phyloP scores from a whole-genome alignment of 805 yeast genomes.

The Candida sphagnicola region DNA sequence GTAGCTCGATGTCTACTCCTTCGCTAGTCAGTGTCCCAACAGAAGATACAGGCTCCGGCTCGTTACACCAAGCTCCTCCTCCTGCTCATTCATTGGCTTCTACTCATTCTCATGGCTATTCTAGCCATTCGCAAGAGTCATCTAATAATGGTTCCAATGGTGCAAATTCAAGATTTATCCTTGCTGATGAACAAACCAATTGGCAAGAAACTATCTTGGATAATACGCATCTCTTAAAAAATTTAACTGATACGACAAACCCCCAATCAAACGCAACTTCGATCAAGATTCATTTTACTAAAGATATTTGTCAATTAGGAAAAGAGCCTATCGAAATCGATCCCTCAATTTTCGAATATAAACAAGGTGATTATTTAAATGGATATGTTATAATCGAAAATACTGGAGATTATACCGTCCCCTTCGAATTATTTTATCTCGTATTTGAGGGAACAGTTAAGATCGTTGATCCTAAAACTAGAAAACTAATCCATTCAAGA shows the following conservation, averaged over 20 bases:
- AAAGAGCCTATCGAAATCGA: constrained; percentile 24
- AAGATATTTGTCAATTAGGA: constrained; percentile 27
- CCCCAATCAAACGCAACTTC: constrained; percentile 21
- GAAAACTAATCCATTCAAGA: constrained; percentile 14
- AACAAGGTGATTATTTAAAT: constrained; percentile 62
- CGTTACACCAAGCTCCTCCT: background rate
- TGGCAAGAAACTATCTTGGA: constrained; percentile 39
- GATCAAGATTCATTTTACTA: constrained; percentile 28
- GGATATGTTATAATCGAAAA: constrained; percentile 52
- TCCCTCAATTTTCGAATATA: constrained; percentile 44
- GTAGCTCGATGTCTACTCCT: background rate
- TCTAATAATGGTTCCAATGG: background rate
- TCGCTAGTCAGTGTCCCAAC: background rate
- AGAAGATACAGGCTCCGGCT: constrained; percentile 4
- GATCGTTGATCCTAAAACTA: constrained; percentile 6
- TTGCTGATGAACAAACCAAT: constrained; percentile 31
- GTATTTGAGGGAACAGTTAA: constrained; percentile 47
- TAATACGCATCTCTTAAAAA: constrained; percentile 30
- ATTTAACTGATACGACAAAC: constrained; percentile 27
- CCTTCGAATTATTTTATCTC: constrained; percentile 61
- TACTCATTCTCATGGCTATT: background rate
- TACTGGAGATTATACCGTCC: constrained; percentile 34
- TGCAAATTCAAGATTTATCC: constrained; percentile 13
- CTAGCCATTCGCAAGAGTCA: background rate
- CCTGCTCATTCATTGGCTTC: constrained; percentile 1